These are phyloP conservation scores for Ganoderma resinaceum DNA, from an alignment of 1,284 basidiomycete species.

Conservation along the genomic window DNA sequence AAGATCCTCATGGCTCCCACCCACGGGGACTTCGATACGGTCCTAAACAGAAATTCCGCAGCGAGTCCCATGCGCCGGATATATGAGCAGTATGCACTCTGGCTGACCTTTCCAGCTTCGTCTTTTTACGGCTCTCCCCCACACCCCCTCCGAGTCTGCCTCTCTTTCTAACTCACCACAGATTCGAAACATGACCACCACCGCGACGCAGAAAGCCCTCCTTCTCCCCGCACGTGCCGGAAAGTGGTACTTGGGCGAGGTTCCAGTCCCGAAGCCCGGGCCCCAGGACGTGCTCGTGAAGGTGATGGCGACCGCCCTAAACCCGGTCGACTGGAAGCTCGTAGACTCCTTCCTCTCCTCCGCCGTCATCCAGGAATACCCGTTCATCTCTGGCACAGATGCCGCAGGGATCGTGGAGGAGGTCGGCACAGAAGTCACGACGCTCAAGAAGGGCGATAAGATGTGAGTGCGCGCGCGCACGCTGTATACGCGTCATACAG, in stretches of 20 bases:
- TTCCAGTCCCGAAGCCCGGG: conserved; percentile 40
- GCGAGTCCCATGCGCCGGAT: not conserved
- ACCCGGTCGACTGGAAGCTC: conserved; percentile 50
- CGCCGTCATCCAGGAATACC: conserved; percentile 43
- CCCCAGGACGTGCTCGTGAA: conserved; percentile 50
- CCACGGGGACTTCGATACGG: not conserved
- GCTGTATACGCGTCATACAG: not conserved
- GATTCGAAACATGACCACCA: not conserved
- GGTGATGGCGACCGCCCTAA: conserved; percentile 47
- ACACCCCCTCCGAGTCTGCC: not conserved
- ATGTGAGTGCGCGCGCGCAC: conserved; percentile 11
- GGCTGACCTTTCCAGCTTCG: not conserved
- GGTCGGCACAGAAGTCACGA: conserved; percentile 59
- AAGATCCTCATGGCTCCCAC: not conserved
- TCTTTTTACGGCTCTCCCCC: not conserved
- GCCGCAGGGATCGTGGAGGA: conserved; percentile 62
- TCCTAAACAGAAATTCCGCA: not conserved
- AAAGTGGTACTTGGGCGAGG: conserved; percentile 27
- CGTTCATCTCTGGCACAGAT: conserved; percentile 62
- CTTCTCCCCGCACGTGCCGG: conserved; percentile 30
- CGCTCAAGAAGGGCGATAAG: conserved; percentile 59
- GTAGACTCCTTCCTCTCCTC: conserved; percentile 36
- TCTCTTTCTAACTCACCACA: not conserved
- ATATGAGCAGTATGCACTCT: not conserved
- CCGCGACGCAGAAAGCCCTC: conserved; percentile 35